These are phyloP conservation scores for Rusavskia elegans DNA, from an alignment of 495 filamentous ascomycete genomes.

Conservation along the genomic window DNA sequence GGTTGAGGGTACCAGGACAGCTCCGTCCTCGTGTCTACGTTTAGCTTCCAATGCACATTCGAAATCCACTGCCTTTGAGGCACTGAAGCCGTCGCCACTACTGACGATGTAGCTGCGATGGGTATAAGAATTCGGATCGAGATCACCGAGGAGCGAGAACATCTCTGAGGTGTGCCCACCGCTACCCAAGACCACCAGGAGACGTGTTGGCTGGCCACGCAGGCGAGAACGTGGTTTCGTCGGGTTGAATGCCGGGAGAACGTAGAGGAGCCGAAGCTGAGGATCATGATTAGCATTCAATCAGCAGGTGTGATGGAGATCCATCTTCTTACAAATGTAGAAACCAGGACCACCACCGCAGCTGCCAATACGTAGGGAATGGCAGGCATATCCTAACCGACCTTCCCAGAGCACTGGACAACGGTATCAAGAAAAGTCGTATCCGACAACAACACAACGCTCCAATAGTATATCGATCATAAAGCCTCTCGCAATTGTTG, in stretches of 20 bases:
- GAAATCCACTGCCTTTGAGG: conserved; percentile 46
- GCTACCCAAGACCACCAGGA: conserved; percentile 74
- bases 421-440: not conserved
- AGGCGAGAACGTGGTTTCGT: conserved; percentile 9
- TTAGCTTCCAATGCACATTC: conserved; percentile 23
- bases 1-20: not conserved
- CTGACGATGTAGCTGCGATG: conserved; percentile 73
- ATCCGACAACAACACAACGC: no score
- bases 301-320: not conserved
- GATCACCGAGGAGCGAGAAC: conserved; percentile 51
- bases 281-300: not conserved
- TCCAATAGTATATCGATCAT: no score
- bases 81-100: conserved; percentile 61
- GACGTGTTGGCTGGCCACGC: conserved; percentile 34
- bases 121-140: conserved; percentile 32
- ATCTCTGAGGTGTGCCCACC: conserved; percentile 94
- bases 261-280: conserved; percentile 34
- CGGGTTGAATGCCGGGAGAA: conserved; percentile 24
- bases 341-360: not conserved
- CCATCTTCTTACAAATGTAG: not conserved
- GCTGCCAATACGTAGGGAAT: not conserved
- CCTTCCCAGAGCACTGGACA: not conserved
- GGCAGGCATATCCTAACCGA: not conserved
- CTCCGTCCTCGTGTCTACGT: conserved; percentile 1
- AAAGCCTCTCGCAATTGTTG: no score